Percentiles rank a stretch among this genome's conserved stretches.
Conservation (phyloP, 108 stramenopile genomes). For the Chaetoceros muelleri region DNA sequence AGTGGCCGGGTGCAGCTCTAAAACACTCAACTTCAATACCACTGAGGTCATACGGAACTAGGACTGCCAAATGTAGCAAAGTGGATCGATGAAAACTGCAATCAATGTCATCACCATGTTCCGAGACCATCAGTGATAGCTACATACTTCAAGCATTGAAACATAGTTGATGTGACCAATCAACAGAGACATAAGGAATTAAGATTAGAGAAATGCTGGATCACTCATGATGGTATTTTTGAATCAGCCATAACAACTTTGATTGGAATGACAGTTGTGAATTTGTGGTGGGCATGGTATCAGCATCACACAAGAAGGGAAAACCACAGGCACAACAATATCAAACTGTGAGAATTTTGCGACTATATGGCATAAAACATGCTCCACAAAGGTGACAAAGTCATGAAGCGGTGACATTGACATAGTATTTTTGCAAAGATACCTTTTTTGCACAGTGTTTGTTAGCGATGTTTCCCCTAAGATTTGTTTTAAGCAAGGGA, state of each 20-base stretch:
- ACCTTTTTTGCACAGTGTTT: too few relatives aligned
- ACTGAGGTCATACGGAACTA: conserved; percentile 5
- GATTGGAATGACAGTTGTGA: conserved; percentile 2
- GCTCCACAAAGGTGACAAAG: too few relatives aligned
- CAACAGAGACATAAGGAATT: conserved; percentile 9
- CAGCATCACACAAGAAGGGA: neutral
- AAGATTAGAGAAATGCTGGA: conserved; percentile 9
- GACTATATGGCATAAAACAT: neutral
- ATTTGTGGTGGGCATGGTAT: neutral
- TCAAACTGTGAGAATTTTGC: neutral
- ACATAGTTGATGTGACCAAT: conserved; percentile 9
- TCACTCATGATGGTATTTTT: conserved; percentile 9
- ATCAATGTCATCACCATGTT: neutral
- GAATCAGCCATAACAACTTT: conserved; percentile 6
- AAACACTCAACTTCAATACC: conserved; percentile 1
- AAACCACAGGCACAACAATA: neutral
- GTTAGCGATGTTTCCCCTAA: too few relatives aligned
- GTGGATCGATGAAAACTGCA: conserved; percentile 1
- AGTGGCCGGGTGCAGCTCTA: conserved; percentile 8
- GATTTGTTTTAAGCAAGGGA: too few relatives aligned
- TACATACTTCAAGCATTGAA: conserved; percentile 6
- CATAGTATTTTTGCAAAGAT: too few relatives aligned
- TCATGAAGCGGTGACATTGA: too few relatives aligned
- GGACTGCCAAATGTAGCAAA: conserved; percentile 8
- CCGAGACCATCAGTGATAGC: conserved; percentile 5